Evolutionary conservation across 257 asterid species (phyloP).

Genomic region (Rubia yunnanensis): DNA sequence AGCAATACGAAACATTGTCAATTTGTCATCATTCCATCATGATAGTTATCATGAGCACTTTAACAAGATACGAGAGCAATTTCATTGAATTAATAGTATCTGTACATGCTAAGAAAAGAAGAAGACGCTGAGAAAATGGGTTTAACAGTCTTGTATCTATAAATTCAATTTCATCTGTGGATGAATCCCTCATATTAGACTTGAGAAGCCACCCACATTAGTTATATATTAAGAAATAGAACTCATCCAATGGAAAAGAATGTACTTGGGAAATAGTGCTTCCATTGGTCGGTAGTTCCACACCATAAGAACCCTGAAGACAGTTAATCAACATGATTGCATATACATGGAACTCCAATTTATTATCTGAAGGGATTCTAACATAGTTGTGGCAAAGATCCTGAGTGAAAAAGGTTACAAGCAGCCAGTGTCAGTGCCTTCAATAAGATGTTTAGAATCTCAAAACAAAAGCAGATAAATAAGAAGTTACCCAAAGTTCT

Average conservation of each 20-base stretch:
- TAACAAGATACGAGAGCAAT: neutral
- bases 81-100: neutral
- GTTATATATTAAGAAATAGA: neutral
- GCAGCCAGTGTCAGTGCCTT: conserved; percentile 15
- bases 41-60: neutral
- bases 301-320: conserved; percentile 48
- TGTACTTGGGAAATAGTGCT: conserved; percentile 53
- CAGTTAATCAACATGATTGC: conserved; percentile 58
- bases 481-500: conserved; percentile 37
- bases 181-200: neutral
- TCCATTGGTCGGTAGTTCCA: conserved; percentile 45
- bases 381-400: conserved; percentile 80
- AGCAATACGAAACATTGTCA: neutral
- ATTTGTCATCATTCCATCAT: neutral
- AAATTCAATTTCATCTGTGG: neutral
- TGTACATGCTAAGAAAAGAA: neutral
- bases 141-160: neutral
- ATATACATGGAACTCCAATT: conserved; percentile 76
- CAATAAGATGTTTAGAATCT: conserved; percentile 2
- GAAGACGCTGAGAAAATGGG: neutral
- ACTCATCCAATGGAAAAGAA: conserved; percentile 5
- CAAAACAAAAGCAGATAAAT: conserved; percentile 5
- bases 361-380: conserved; percentile 54
- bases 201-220: conserved; percentile 1
- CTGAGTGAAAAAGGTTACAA: conserved; percentile 35